Base-by-base conservation (phyloP, 148 eudicot genomes). In the Chenopodium album region DNA sequence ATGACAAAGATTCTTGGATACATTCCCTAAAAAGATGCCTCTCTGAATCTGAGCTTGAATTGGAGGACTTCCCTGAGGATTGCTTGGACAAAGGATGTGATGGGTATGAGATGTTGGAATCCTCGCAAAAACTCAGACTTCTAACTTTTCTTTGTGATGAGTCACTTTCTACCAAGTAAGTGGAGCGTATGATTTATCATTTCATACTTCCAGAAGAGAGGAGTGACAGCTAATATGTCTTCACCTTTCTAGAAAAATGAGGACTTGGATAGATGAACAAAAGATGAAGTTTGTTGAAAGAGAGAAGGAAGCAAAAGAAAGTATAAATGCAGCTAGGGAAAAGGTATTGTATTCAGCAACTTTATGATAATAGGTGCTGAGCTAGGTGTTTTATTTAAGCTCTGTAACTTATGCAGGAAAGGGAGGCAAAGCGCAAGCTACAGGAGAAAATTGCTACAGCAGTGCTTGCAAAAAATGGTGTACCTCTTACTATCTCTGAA, bases 91-190 rank as follows among this genome's bases (percentile, higher is more conserved):
- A 77, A 72, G 86, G 88, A 65, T 77, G 77, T 79, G 87, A 88
- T 84, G 85, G 83, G 84, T 96, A 89, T 84, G 92, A 94, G 75
- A 77, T 82, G 80, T 80, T 94, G 78, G 85, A 87, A 63, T 80
- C 90, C 65, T 91, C 98, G 5, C 82, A 86, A 75, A 96, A 91
- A 86, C 97, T 96, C 68, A 88, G 76, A 75, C 81, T 96, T 62
- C 73, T 96, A 71, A 92, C 85, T 46, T 87, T 89, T 80, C 87
- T 96, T 52, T 96, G 99, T 78, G 98, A 94, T 85, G 95, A 96
- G 85, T 73, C 90, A 71, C 99, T 96, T 79, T 83, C 82, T 81
- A 91, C 93, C 28, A 82, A 23, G 98, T 96, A 91, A 89, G 94
- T 85, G 23, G 22, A 63, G 68, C 34, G 17, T 23, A 63, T 63